phyloP scores from a whole-genome alignment of 176 grass and related monocot species.

The Zea luxurians region DNA sequence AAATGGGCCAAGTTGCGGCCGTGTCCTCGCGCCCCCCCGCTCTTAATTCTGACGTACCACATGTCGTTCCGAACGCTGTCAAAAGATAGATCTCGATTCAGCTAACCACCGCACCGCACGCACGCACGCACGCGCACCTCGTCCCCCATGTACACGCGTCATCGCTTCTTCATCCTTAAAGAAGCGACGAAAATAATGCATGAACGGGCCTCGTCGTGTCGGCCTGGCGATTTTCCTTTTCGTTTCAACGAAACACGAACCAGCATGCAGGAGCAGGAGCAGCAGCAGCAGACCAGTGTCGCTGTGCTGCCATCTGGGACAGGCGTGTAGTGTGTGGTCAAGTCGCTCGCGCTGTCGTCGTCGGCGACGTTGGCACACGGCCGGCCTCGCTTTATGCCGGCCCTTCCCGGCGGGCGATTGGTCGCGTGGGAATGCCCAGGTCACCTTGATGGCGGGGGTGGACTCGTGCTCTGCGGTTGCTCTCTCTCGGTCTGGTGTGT shows the following conservation, averaged over 20 bases:
- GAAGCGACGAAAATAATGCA: too few relatives aligned
- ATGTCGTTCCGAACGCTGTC: not conserved
- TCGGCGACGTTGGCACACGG: not conserved
- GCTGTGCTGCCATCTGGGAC: slow-evolving; percentile 44
- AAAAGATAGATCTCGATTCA: not conserved
- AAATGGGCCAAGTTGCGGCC: not conserved
- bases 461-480: slow-evolving; percentile 21
- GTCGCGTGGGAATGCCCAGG: slow-evolving; percentile 28
- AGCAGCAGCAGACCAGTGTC: slow-evolving; percentile 12
- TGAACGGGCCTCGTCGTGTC: not conserved
- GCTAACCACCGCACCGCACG: not conserved
- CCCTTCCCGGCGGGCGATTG: slow-evolving; percentile 28
- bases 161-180: too few relatives aligned
- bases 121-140: too few relatives aligned
- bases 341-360: slow-evolving; percentile 32
- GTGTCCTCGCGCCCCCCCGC: not conserved
- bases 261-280: too few relatives aligned
- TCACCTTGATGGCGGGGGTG: not conserved
- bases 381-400: not conserved
- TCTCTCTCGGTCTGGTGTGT: not conserved
- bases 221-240: not conserved
- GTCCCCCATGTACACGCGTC: too few relatives aligned
- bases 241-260: not conserved
- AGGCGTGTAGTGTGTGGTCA: slow-evolving; percentile 31
- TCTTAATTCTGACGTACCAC: not conserved